Evolutionary conservation across 2,329 filamentous ascomycete species (phyloP), one percentile per base, ranked within the genome.

Genomic region (Colletotrichum echinochloae): DNA sequence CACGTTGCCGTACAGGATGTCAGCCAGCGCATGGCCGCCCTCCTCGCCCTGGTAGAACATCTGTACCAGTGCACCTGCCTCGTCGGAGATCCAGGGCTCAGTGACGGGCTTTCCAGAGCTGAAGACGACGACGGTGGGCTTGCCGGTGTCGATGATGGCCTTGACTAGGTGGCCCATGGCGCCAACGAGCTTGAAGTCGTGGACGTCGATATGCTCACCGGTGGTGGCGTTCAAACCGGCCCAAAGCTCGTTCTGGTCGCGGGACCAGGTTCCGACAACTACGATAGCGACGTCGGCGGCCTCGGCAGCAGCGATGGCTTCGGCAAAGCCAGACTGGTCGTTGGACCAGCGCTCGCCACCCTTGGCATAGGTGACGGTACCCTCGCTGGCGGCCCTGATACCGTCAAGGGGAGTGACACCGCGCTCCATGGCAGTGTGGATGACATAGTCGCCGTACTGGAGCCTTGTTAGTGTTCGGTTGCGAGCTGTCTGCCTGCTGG

Each of bases 21-120:
- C 89, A 0, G 91, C 90, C 1, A 92, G 83, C 1, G 90, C 90
- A 69, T 89, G 82, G 0, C 91, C 90, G 30, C 90, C 90, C 80
- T 92, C 83, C 75, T 93, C 90, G 0, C 89, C 90, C 8, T 90
- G 90, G 75, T 94, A 94, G 80, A 94, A 94, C 78, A 93, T 91
- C 76, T 94, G 91, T 0, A 94, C 82, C 0, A 94, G 84, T 0
- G 90, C 91, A 0, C 89, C 83, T 0, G 91, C 90, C 33, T 85
- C 84, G 39, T 87, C 83, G 0, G 89, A 89, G 76, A 94, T 91
- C 92, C 91, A 94, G 5, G 89, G 85, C 78, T 93, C 91, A 0
- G 91, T 92, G 68, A 94, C 82, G 3, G 92, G 92, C 77, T 93
- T 94, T 55, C 92, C 92, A 12, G 87, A 90, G 72, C 86, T 89